Percentiles rank a stretch among this genome's conserved stretches.
Conservation (phyloP, 225 moss, liverwort and hornwort species). For the Pseudisothecium myosuroides region DNA sequence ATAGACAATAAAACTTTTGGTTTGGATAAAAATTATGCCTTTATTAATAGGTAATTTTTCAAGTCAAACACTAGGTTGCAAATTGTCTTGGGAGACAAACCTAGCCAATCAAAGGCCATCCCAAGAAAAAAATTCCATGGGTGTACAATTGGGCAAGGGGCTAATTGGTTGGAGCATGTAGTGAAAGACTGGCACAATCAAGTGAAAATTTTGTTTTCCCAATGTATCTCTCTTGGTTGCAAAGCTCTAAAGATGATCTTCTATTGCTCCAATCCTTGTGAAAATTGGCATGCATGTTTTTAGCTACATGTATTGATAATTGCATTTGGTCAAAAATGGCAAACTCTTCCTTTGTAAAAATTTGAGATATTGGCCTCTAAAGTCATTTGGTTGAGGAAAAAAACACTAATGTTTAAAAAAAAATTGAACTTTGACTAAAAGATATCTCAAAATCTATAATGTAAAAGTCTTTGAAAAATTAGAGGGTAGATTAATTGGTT, state of each 20-base stretch:
- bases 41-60: too few relatives aligned
- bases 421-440: not conserved
- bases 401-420: not conserved
- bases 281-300: too few relatives aligned
- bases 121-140: too few relatives aligned
- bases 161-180: too few relatives aligned
- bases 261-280: accelerated
- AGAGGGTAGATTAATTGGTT: not conserved
- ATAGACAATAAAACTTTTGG: too few relatives aligned
- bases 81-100: too few relatives aligned
- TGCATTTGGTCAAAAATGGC: not conserved
- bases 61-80: too few relatives aligned
- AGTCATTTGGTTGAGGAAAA: not conserved
- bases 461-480: not conserved
- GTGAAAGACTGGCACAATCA: not conserved
- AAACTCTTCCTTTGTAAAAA: not conserved
- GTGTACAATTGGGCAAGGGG: too few relatives aligned
- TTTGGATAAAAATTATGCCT: too few relatives aligned
- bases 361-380: not conserved
- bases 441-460: not conserved
- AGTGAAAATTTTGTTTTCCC: not conserved
- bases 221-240: not conserved
- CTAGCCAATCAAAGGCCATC: too few relatives aligned
- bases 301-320: not conserved
- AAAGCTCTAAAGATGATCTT: not conserved